Percentiles rank a stretch among this genome's conserved stretches.
phyloP scores from a whole-genome alignment of 1,139 yeast genomes.

The Blastobotrys niveus region DNA sequence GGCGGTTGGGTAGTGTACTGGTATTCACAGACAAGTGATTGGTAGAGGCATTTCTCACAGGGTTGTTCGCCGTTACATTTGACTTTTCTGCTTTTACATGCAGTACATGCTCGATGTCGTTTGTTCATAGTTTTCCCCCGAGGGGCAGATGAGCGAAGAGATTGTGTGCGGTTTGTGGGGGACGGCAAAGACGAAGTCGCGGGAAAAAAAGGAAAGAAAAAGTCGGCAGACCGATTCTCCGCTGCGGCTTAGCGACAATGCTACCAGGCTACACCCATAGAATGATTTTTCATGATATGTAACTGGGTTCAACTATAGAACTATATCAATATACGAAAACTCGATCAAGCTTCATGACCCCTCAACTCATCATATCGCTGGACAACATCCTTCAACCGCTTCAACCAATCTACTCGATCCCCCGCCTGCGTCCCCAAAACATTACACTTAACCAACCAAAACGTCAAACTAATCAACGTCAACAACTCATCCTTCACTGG shows the following conservation, averaged over 20 bases:
- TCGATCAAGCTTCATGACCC: no score
- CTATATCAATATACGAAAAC: no score
- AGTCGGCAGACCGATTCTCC: no score
- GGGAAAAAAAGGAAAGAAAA: no score
- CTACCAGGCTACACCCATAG: no score
- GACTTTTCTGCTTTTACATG: slow-evolving; percentile 20
- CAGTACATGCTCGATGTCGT: slow-evolving; percentile 20
- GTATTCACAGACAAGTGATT: slow-evolving; percentile 18
- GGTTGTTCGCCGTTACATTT: slow-evolving; percentile 19
- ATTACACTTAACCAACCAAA: slow-evolving; percentile 15
- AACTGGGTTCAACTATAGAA: no score
- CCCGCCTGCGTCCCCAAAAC: slow-evolving; percentile 13
- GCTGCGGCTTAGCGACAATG: no score
- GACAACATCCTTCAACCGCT: background rate
- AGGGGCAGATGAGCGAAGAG: no score
- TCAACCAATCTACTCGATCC: slow-evolving; percentile 9
- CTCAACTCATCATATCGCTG: background rate
- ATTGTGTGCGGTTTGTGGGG: no score
- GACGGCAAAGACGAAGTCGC: no score
- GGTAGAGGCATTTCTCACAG: slow-evolving; percentile 18
- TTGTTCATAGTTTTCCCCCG: background rate
- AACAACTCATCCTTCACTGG: slow-evolving; percentile 5
- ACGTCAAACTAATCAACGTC: slow-evolving; percentile 11
- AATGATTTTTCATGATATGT: no score
- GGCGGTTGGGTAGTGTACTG: slow-evolving; percentile 1